Conservation (phyloP, 2,329 filamentous ascomycete genomes). For the Fusarium coicis region DNA sequence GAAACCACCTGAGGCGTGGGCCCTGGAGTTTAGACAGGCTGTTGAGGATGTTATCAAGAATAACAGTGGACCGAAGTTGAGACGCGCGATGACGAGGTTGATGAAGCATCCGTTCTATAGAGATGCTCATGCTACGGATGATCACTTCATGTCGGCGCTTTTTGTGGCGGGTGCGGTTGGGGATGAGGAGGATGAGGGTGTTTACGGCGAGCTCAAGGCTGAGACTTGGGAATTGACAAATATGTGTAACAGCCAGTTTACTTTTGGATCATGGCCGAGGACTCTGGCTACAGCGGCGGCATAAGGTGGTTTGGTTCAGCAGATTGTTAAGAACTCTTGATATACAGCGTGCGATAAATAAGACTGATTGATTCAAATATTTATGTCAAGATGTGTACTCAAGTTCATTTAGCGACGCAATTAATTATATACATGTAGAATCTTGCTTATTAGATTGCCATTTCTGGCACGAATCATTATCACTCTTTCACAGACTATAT, state of each 20-base stretch:
- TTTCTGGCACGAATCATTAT: background rate
- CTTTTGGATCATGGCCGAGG: constrained; percentile 53
- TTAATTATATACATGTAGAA: background rate
- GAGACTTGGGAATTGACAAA: constrained; percentile 75
- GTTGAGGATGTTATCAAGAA: constrained; percentile 66
- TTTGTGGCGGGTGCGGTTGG: constrained; percentile 70
- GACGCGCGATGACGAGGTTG: constrained; percentile 66
- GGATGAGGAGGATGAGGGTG: constrained; percentile 57
- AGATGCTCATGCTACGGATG: constrained; percentile 76
- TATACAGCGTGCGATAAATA: background rate
- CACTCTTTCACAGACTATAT: background rate
- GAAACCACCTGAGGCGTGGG: constrained; percentile 54
- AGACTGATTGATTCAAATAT: too few relatives aligned
- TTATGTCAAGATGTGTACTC: background rate
- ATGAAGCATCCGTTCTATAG: constrained; percentile 76
- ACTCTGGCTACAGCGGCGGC: background rate
- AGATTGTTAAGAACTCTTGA: rapidly evolving
- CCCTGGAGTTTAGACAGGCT: constrained; percentile 73
- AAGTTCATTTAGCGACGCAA: background rate
- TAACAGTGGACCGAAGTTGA: constrained; percentile 57
- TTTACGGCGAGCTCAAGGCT: constrained; percentile 58
- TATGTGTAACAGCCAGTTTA: constrained; percentile 72
- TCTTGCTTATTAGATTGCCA: background rate
- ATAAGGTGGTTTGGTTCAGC: background rate
- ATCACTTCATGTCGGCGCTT: constrained; percentile 74